Base-by-base conservation (phyloP, 768 basidiomycete species). In the Agaricus bisporus region DNA sequence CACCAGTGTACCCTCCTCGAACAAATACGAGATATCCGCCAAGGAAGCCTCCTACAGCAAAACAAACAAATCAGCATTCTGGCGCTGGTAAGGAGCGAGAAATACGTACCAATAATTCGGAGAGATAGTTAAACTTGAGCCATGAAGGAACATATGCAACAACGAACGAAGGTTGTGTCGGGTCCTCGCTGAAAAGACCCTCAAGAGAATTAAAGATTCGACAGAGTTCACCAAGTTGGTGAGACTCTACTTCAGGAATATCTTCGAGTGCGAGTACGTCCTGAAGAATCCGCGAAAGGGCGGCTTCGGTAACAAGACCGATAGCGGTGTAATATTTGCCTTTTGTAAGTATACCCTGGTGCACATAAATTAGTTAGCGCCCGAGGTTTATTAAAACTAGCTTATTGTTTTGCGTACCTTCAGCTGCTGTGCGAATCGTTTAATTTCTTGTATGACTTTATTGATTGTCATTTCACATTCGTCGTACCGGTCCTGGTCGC, bases 101-200 rank as follows among this genome's bases (percentile, higher is more conserved):
- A 3, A 25, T 32, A 75, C 88, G 43, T 56, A 94, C 93, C 75
- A 98, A 66, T 11, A 98, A 77, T 66, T 97, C 94, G 1, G 91
- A 91, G 4, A 97, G 76, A 67, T 98, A 98, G 17, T 88, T 92
- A 67, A 91, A 95, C 67, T 95, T 95, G 60, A 97, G 75, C 95
- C 95, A 98, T 11, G 82, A 85, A 1, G 91, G 88, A n/a, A 95
- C 90, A 58, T 91, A 91, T 0, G 82, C 83, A 0, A 86, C 87
- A 6, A 91, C 83, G 45, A 88, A 83, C 0, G 90, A 86, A 17
- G 85, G 76, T 80, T 88, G 41, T 42, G 74, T 75, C 8, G 75
- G 74, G 60, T 83, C 78, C 54, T 86, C 83, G 25, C 82, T 76
- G 61, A 95, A 97, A 20, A 94, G 65, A 3, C 83, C 86, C 63